phyloP scores from a whole-genome alignment of 306 rosid genomes.

The Lathyrus sativus region DNA sequence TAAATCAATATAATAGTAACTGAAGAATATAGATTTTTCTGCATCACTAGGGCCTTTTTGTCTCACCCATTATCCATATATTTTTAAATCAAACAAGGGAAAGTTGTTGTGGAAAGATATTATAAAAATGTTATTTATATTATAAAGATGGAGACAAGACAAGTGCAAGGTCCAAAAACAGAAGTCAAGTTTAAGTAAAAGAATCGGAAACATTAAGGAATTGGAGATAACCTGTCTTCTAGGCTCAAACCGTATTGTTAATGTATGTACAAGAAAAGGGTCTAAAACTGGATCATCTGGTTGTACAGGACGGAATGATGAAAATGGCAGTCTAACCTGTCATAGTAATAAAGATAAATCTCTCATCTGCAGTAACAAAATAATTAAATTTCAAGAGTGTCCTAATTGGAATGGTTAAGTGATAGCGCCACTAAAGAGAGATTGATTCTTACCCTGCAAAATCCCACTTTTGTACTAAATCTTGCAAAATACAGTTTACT shows the following conservation, averaged over 20 bases:
- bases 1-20: too few species aligned
- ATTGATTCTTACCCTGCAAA: constrained; percentile 73
- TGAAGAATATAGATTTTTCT: too few species aligned
- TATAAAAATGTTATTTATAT: constrained; percentile 18
- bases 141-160: not conserved
- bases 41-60: not conserved
- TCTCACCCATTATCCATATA: constrained; percentile 6
- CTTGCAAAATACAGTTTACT: constrained; percentile 87
- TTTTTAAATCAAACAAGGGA: constrained; percentile 4
- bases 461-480: constrained; percentile 89
- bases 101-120: constrained; percentile 16
- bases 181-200: constrained; percentile 21
- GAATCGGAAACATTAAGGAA: constrained; percentile 32
- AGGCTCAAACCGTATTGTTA: constrained; percentile 96
- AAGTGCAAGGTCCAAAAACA: constrained; percentile 24
- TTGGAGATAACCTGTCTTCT: constrained; percentile 78
- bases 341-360: constrained; percentile 36
- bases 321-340: constrained; percentile 95
- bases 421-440: constrained; percentile 8
- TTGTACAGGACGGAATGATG: constrained; percentile 89
- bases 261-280: constrained; percentile 92
- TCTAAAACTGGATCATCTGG: constrained; percentile 89
- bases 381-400: constrained; percentile 6
- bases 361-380: constrained; percentile 23
- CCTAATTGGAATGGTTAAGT: constrained; percentile 19